These are phyloP conservation scores for Mortierella sp. DNA, from an alignment of 371 early-diverging fungal genomes.

Conservation along the genomic window DNA sequence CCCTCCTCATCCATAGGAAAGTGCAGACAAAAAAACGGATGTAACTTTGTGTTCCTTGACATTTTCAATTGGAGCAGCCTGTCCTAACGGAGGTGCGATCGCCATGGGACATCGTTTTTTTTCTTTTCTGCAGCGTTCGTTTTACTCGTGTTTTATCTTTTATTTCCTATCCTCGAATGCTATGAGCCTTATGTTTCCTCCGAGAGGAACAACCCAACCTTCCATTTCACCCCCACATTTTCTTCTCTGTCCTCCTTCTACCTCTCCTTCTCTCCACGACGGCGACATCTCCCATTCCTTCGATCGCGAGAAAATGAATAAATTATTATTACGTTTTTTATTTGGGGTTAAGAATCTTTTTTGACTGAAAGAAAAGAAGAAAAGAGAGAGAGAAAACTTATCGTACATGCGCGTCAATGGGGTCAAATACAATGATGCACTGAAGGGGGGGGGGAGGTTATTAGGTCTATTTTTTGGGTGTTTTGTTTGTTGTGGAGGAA, in stretches of 20 bases:
- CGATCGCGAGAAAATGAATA: background rate
- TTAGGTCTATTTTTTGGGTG: background rate
- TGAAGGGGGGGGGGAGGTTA: background rate
- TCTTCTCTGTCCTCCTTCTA: too few species aligned
- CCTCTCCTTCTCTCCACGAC: background rate
- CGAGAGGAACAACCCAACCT: background rate
- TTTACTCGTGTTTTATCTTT: too few species aligned
- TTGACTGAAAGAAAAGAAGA: background rate
- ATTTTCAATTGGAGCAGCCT: too few species aligned
- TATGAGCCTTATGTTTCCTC: too few species aligned
- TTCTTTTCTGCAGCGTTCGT: too few species aligned
- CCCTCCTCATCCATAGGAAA: too few species aligned
- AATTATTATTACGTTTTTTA: background rate
- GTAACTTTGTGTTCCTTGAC: too few species aligned
- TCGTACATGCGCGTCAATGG: background rate
- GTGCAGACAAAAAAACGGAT: too few species aligned
- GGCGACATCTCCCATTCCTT: constrained; percentile 3
- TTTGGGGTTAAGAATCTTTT: background rate
- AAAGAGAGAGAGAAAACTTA: background rate
- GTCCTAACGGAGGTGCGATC: too few species aligned
- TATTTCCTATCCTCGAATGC: too few species aligned
- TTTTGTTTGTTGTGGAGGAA: background rate
- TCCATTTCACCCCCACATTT: too few species aligned
- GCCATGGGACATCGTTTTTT: too few species aligned
- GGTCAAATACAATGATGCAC: background rate